Conservation (phyloP, 345 rosid species). For the Populus nigra region DNA sequence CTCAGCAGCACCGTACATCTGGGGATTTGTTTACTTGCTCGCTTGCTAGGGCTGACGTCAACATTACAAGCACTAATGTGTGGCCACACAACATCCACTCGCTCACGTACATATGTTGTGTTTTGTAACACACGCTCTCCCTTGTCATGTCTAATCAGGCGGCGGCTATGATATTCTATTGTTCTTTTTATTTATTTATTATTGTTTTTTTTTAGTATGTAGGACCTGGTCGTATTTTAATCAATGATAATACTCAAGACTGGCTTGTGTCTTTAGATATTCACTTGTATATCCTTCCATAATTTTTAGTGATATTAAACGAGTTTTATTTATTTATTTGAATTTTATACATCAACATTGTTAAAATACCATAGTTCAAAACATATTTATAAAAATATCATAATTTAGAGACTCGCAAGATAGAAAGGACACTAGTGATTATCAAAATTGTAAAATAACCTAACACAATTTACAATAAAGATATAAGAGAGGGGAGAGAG, state of each 20-base stretch:
- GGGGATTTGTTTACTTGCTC: not conserved
- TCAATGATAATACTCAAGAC: not conserved
- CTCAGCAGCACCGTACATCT: constrained; percentile 12
- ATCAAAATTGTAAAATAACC: not conserved
- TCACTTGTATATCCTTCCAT: not conserved
- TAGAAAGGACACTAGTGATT: too few species aligned
- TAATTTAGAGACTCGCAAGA: too few species aligned
- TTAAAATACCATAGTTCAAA: too few species aligned
- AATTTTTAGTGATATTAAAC: too few species aligned
- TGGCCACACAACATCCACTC: not conserved
- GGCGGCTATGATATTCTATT: constrained; percentile 13
- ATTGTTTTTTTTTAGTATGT: not conserved
- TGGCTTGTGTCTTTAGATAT: not conserved
- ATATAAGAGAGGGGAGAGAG: too few species aligned
- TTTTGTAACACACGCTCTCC: not conserved
- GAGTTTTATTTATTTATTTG: too few species aligned
- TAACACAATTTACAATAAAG: too few species aligned
- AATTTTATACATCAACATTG: too few species aligned
- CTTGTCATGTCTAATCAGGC: constrained; percentile 19
- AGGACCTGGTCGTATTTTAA: not conserved
- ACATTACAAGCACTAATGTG: not conserved
- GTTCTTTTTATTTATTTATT: not conserved
- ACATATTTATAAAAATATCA: too few species aligned
- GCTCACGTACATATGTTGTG: not conserved
- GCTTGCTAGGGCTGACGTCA: constrained; percentile 19